A percentile compares a stretch with the other conserved stretches of the same genome.
phyloP scores from a whole-genome alignment of 768 basidiomycete species.

The Mycena haematopus region DNA sequence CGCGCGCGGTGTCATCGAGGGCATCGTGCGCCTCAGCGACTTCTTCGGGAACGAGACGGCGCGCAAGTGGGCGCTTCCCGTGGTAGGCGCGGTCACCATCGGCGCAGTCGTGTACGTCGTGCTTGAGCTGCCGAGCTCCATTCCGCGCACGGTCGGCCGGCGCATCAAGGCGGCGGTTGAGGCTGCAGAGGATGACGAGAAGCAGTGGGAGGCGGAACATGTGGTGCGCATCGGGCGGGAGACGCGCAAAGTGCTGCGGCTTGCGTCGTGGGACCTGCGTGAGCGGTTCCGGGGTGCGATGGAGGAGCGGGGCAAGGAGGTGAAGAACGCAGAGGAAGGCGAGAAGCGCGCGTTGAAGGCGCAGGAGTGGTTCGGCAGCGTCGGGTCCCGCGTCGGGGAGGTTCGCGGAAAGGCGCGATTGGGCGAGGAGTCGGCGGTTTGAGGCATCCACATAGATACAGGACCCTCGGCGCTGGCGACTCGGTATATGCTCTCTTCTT shows the following conservation, averaged over 20 bases:
- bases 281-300: constrained; percentile 82
- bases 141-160: constrained; percentile 90
- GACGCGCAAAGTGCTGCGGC: constrained; percentile 90
- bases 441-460: constrained; percentile 23
- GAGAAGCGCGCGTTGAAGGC: constrained; percentile 76
- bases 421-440: constrained; percentile 25
- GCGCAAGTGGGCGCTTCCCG: constrained; percentile 87
- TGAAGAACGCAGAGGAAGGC: constrained; percentile 75
- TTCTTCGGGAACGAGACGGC: constrained; percentile 80
- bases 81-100: constrained; percentile 76
- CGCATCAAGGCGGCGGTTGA: constrained; percentile 74
- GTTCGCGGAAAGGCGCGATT: constrained; percentile 44
- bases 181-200: constrained; percentile 54
- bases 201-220: constrained; percentile 71
- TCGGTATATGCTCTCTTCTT: constrained; percentile 18
- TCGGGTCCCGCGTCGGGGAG: constrained; percentile 52
- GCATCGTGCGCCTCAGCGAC: constrained; percentile 75
- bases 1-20: constrained; percentile 77
- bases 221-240: constrained; percentile 77
- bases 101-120: constrained; percentile 83
- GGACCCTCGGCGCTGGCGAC: constrained; percentile 10
- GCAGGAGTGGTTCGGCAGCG: constrained; percentile 70
- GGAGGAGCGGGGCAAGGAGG: constrained; percentile 81
- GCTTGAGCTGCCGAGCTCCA: constrained; percentile 84
- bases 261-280: constrained; percentile 89